Conservation (phyloP, 345 rosid genomes). For the Eucalyptus urophylla region DNA sequence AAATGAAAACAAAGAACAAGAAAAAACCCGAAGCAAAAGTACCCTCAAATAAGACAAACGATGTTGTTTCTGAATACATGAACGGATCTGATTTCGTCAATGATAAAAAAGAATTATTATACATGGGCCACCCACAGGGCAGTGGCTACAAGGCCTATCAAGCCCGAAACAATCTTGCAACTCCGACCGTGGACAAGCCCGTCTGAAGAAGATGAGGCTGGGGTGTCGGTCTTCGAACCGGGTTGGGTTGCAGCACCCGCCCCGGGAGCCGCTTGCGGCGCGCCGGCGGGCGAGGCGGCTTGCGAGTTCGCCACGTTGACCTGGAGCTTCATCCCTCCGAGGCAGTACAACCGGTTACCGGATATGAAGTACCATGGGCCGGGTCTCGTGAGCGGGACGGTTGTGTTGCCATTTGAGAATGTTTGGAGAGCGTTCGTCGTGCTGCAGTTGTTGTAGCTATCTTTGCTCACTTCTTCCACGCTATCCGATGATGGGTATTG, state of each 20-base stretch:
- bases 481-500: constrained; percentile 55
- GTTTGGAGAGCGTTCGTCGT: constrained; percentile 29
- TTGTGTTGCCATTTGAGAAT: constrained; percentile 71
- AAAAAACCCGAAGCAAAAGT: background rate
- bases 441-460: constrained; percentile 41
- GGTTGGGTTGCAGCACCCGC: constrained; percentile 10
- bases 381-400: constrained; percentile 39
- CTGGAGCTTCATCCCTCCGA: constrained; percentile 77
- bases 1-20: background rate
- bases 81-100: background rate
- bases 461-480: constrained; percentile 42
- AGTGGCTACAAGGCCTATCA: background rate
- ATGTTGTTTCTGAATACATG: background rate
- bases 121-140: background rate
- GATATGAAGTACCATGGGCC: constrained; percentile 51
- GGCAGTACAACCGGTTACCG: constrained; percentile 60
- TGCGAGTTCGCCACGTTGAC: constrained; percentile 28
- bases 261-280: constrained; percentile 29
- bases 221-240: constrained; percentile 37
- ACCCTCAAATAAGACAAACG: background rate
- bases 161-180: background rate
- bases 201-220: constrained; percentile 32
- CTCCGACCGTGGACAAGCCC: background rate
- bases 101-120: background rate
- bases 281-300: constrained; percentile 26